Conservation (phyloP, 148 eudicot genomes). For the Vaccinium macrocarpon region DNA sequence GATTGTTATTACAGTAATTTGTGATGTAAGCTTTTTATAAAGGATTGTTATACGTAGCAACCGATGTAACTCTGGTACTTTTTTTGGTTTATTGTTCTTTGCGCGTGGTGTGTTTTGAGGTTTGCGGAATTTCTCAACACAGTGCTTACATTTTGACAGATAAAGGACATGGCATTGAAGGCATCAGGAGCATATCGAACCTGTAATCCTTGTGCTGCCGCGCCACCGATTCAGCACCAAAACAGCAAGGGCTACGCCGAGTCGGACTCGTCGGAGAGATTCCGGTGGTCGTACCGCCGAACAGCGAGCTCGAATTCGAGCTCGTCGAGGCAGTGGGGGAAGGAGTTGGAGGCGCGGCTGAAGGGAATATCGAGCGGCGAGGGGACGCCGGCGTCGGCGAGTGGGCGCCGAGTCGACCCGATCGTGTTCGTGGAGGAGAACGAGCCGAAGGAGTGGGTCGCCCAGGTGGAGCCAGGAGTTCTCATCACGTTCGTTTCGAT, state of each 20-base stretch:
- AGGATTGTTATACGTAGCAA: no score
- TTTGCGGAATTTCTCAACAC: no score
- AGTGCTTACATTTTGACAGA: constrained; percentile 22
- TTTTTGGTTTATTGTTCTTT: no score
- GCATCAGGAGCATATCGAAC: constrained; percentile 71
- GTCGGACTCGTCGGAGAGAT: constrained; percentile 52
- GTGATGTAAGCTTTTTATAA: no score
- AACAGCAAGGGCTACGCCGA: constrained; percentile 23
- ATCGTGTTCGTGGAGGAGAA: constrained; percentile 78
- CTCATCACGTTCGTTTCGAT: constrained; percentile 82
- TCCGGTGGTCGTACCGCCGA: constrained; percentile 54
- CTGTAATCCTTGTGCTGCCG: constrained; percentile 61
- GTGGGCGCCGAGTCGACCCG: constrained; percentile 60
- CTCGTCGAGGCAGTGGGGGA: constrained; percentile 74
- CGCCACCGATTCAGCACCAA: constrained; percentile 28
- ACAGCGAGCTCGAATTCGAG: constrained; percentile 70
- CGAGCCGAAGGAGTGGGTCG: constrained; percentile 98
- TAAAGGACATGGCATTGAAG: constrained; percentile 79
- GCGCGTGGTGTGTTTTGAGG: no score
- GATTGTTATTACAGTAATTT: no score
- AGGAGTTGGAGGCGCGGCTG: constrained; percentile 94
- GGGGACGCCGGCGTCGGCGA: constrained; percentile 49
- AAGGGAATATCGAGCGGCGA: constrained; percentile 75
- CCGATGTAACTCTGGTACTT: no score
- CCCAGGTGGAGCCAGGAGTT: constrained; percentile 97